Evolutionary conservation across 345 rosid species (phyloP).

Genomic region (Populus alba): DNA sequence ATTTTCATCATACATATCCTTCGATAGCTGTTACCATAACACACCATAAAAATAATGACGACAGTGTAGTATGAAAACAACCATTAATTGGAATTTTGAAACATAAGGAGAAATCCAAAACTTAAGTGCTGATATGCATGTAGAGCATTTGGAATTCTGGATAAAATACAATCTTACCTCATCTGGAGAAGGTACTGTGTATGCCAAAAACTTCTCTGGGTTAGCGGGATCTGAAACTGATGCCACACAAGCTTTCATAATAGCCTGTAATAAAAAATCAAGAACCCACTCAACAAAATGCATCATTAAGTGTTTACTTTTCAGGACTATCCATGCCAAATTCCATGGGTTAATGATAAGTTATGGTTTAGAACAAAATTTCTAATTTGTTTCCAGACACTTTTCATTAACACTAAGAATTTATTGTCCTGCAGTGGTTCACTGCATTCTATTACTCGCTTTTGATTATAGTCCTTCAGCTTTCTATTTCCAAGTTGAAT

Average conservation of each 20-base stretch:
- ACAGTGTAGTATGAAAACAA: not conserved
- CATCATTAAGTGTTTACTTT: not conserved
- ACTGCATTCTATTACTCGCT: not conserved
- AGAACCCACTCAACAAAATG: not conserved
- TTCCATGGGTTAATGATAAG: not conserved
- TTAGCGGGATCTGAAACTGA: constrained; percentile 63
- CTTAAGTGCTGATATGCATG: not conserved
- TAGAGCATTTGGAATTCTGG: not conserved
- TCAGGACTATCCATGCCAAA: not conserved
- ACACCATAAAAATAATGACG: not conserved
- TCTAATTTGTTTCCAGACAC: not conserved
- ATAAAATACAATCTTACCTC: constrained; percentile 56
- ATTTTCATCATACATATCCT: constrained; percentile 70
- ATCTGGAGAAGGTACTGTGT: constrained; percentile 76
- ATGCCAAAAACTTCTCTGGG: constrained; percentile 83
- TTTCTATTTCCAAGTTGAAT: not conserved
- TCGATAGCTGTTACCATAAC: constrained; percentile 54
- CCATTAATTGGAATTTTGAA: not conserved
- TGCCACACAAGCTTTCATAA: constrained; percentile 84
- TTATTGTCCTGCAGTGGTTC: not conserved
- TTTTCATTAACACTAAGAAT: not conserved
- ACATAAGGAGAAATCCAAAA: not conserved
- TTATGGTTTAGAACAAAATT: not conserved
- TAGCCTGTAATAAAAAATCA: constrained; percentile 50
- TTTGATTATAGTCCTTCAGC: not conserved